Evolutionary conservation across 2,329 filamentous ascomycete genomes (phyloP).

Genomic region (Pseudopithomyces chartarum): DNA sequence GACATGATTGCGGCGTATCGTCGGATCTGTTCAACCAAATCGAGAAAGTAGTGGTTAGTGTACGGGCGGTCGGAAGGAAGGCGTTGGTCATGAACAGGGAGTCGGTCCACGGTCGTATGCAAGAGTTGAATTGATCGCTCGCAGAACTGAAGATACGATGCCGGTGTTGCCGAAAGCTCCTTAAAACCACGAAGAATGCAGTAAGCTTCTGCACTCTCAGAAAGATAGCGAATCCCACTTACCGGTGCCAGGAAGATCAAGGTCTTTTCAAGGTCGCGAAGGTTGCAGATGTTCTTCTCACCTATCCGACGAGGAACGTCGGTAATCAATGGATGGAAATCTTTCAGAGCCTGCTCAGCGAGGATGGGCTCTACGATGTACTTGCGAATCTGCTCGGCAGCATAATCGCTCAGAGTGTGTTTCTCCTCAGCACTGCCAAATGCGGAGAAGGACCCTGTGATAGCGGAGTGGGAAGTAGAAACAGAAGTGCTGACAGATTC

Average conservation of each 20-base stretch:
- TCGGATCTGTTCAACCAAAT: constrained; percentile 91
- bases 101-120: constrained; percentile 83
- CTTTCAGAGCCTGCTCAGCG: constrained; percentile 71
- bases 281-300: constrained; percentile 83
- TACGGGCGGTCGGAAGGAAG: constrained; percentile 86
- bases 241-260: constrained; percentile 90
- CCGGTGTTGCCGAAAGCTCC: constrained; percentile 71
- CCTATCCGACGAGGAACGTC: constrained; percentile 80
- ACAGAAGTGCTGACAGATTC: constrained; percentile 46
- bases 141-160: constrained; percentile 85
- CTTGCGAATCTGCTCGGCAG: constrained; percentile 78
- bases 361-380: constrained; percentile 78
- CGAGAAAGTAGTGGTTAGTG: constrained; percentile 95
- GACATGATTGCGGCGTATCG: constrained; percentile 86
- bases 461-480: constrained; percentile 43
- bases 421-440: constrained; percentile 47
- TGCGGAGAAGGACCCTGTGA: constrained; percentile 52
- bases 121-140: constrained; percentile 88
- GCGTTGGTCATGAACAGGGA: constrained; percentile 85
- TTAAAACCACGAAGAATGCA: constrained; percentile 67
- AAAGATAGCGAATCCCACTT: constrained; percentile 66
- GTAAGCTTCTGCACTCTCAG: constrained; percentile 69
- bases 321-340: constrained; percentile 79
- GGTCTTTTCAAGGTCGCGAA: constrained; percentile 93
- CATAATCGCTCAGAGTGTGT: constrained; percentile 69